Evolutionary conservation across 2,329 filamentous ascomycete species (phyloP).

Genomic region (Cercospora janseana): DNA sequence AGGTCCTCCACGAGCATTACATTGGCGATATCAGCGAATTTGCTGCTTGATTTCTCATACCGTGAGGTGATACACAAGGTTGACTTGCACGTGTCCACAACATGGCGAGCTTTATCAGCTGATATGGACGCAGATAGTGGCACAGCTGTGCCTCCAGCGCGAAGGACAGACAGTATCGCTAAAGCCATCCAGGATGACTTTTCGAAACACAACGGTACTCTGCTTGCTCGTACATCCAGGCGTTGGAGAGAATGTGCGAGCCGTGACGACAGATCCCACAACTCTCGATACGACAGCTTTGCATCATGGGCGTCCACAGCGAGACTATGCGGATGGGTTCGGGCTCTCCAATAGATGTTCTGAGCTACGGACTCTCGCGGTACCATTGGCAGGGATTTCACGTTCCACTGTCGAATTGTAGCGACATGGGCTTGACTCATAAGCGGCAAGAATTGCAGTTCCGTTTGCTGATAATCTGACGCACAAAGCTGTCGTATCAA

Average conservation of each 20-base stretch:
- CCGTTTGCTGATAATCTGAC: not conserved
- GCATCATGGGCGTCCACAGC: slow-evolving; percentile 31
- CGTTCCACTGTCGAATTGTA: not conserved
- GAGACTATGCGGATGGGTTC: not conserved
- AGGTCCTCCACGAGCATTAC: not conserved
- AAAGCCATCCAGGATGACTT: slow-evolving; percentile 32
- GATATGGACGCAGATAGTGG: not conserved
- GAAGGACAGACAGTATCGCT: slow-evolving; percentile 31
- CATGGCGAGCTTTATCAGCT: not conserved
- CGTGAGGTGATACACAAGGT: not conserved
- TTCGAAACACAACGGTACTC: slow-evolving; percentile 31
- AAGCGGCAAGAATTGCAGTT: not conserved
- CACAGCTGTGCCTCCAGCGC: slow-evolving; percentile 28
- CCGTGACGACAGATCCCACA: slow-evolving; percentile 25
- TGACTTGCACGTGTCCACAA: not conserved
- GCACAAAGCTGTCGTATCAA: slow-evolving; percentile 7
- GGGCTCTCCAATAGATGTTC: not conserved
- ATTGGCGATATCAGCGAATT: not conserved
- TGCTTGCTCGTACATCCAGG: slow-evolving; percentile 10
- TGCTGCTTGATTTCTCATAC: not conserved
- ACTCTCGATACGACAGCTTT: slow-evolving; percentile 29
- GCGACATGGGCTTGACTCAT: not conserved
- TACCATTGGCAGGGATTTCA: not conserved
- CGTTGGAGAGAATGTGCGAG: slow-evolving; percentile 4
- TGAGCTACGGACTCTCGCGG: not conserved